Evolutionary conservation across 768 basidiomycete genomes (phyloP).

Genomic region (Tulasnella sp.): DNA sequence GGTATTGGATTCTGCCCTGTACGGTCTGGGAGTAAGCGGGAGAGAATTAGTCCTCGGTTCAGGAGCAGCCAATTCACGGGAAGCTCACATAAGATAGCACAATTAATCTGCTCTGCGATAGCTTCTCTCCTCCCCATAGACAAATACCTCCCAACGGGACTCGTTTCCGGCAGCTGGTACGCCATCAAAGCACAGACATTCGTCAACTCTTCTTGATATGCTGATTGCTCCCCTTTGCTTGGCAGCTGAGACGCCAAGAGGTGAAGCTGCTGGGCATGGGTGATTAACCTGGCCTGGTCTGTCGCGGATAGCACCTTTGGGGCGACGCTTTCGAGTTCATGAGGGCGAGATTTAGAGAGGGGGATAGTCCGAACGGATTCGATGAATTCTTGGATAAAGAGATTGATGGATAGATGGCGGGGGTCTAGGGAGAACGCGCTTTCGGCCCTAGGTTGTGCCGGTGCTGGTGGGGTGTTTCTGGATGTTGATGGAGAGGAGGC

Average conservation of each 20-base stretch:
- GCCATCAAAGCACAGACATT: constrained; percentile 76
- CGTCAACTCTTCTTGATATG: constrained; percentile 65
- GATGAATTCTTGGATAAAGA: constrained; percentile 82
- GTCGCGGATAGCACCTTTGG: not conserved
- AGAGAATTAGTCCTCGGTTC: not conserved
- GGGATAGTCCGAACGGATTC: constrained; percentile 77
- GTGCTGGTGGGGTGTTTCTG: not conserved
- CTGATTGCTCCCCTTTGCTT: constrained; percentile 52
- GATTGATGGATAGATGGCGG: constrained; percentile 73
- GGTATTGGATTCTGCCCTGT: constrained; percentile 20
- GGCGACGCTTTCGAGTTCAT: not conserved
- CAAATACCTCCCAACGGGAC: constrained; percentile 71
- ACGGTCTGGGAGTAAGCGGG: not conserved
- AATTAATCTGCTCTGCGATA: constrained; percentile 83
- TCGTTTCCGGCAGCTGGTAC: constrained; percentile 76
- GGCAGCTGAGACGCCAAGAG: constrained; percentile 56
- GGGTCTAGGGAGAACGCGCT: constrained; percentile 57
- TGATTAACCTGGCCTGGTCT: constrained; percentile 42
- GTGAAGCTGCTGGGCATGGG: constrained; percentile 64
- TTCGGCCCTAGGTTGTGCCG: not conserved
- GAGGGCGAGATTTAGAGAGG: constrained; percentile 43
- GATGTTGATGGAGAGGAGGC: constrained; percentile 4
- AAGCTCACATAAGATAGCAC: constrained; percentile 74
- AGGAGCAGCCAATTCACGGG: not conserved
- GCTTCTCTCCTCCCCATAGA: constrained; percentile 70